A percentile compares a stretch with the other conserved stretches of the same genome.
phyloP scores from a whole-genome alignment of 1,284 basidiomycete species.

The Melanopsichium pennsylvanicum region DNA sequence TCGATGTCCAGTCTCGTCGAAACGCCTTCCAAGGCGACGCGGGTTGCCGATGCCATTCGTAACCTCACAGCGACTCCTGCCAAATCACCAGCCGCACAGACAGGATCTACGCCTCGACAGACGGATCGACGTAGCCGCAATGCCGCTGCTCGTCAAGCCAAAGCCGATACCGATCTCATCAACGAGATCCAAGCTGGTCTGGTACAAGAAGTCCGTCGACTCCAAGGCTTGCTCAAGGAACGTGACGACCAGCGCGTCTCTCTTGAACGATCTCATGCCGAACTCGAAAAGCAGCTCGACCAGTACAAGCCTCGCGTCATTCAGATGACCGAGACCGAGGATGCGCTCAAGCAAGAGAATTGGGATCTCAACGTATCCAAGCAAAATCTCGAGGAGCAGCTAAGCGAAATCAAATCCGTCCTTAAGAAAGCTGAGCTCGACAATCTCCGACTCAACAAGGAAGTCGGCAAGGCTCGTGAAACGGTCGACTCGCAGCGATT shows the following conservation, averaged over 20 bases:
- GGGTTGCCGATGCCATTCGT: constrained; percentile 38
- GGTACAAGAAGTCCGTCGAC: constrained; percentile 51
- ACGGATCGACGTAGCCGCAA: constrained; percentile 54
- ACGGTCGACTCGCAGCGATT: constrained; percentile 83
- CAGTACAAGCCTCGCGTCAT: constrained; percentile 56
- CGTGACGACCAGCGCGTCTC: constrained; percentile 50
- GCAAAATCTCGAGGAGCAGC: constrained; percentile 82
- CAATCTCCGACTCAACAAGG: constrained; percentile 79
- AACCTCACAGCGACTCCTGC: constrained; percentile 39
- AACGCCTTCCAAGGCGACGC: constrained; percentile 40
- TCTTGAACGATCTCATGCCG: constrained; percentile 40
- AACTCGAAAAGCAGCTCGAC: constrained; percentile 55
- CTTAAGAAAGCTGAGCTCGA: constrained; percentile 80
- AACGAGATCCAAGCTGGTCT: constrained; percentile 59
- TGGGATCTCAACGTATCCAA: constrained; percentile 95
- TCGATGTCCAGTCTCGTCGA: constrained; percentile 20
- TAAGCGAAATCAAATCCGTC: constrained; percentile 75
- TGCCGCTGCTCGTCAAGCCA: constrained; percentile 50
- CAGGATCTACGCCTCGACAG: constrained; percentile 41
- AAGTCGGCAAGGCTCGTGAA: constrained; percentile 78
- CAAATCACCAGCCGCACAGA: constrained; percentile 28
- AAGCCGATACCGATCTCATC: constrained; percentile 52
- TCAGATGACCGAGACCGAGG: constrained; percentile 54
- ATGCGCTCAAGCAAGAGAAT: constrained; percentile 93
- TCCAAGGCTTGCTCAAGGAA: constrained; percentile 53